Evolutionary conservation across 2,329 filamentous ascomycete species (phyloP), one percentile per base, ranked within the genome.

Genomic region (Neonectria ditissima): DNA sequence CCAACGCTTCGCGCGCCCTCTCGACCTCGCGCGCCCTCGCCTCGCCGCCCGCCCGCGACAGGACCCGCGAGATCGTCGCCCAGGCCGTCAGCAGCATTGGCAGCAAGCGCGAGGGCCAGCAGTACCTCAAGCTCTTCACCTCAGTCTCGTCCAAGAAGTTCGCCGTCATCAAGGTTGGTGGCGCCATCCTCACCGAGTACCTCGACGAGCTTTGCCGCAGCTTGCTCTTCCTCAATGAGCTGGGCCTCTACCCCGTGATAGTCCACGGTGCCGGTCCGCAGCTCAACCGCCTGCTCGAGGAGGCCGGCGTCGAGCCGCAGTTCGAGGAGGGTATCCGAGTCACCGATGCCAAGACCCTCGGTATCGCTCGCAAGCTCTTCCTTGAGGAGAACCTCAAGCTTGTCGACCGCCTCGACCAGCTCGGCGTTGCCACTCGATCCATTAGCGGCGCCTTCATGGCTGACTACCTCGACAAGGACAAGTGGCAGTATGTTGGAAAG

Each of bases 91-190:
- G 93, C 83, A 97, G 95, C 81, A 97, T 98, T 78, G 95, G 94
- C 66, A 97, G 94, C 67, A 97, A 97, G 87, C 87, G 95, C 65
- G 95, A 99, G 83, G 93, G 97, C 68, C 93, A 97, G 84, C 95
- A 98, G 81, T 98, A 98, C 80, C 90, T 98, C 63, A 96, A 94
- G 70, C 94, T 98, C 79, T 99, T 99, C 85, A 96, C 92, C 72
- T 97, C 94, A 34, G 94, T 97, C 66, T 96, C 94, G 47, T 97
- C 94, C 37, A 94, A 98, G 83, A 94, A 97, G 77, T 99, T 98
- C 79, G 95, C 94, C 70, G 95, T 99, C 52, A 97, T 99, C 81
- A 99, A 99, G 84, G 95, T 98, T 59, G 96, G 95, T 66, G 96
- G 95, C 66, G 96, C 95, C 67, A 97, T 98, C 75, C 87, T 99